Evolutionary conservation across 345 rosid species (phyloP).

Genomic region (Reutealis trisperma): DNA sequence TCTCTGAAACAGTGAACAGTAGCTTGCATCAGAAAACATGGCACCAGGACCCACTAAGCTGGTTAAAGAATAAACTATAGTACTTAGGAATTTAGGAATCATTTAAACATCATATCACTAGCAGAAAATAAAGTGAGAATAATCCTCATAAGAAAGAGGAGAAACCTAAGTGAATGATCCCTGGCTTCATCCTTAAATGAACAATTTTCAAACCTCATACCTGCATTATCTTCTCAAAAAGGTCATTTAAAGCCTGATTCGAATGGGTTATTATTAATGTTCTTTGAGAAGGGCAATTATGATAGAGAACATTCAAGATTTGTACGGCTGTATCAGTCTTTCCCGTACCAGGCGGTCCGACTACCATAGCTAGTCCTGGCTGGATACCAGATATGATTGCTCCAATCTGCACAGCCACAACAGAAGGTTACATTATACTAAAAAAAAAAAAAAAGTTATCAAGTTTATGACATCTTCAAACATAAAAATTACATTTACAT

Average conservation of each 20-base stretch:
- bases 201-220: conserved; percentile 36
- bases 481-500: neutral
- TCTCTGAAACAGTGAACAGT: conserved; percentile 61
- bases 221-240: conserved; percentile 98
- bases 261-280: conserved; percentile 97
- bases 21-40: conserved; percentile 13
- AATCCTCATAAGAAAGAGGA: neutral
- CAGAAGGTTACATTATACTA: neutral
- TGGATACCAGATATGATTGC: conserved; percentile 97
- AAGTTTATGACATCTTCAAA: neutral
- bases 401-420: conserved; percentile 59
- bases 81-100: neutral
- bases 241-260: conserved; percentile 97
- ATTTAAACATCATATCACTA: neutral
- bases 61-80: conserved; percentile 6
- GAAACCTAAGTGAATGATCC: neutral
- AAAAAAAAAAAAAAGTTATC: neutral
- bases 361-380: conserved; percentile 98
- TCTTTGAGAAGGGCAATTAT: conserved; percentile 97
- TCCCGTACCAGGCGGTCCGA: conserved; percentile 99
- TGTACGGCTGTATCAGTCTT: conserved; percentile 99
- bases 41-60: conserved; percentile 7
- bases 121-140: neutral
- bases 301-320: conserved; percentile 90
- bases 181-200: too few relatives aligned